Evolutionary conservation across 148 eudicot genomes (phyloP).

Genomic region (Drosera capensis): DNA sequence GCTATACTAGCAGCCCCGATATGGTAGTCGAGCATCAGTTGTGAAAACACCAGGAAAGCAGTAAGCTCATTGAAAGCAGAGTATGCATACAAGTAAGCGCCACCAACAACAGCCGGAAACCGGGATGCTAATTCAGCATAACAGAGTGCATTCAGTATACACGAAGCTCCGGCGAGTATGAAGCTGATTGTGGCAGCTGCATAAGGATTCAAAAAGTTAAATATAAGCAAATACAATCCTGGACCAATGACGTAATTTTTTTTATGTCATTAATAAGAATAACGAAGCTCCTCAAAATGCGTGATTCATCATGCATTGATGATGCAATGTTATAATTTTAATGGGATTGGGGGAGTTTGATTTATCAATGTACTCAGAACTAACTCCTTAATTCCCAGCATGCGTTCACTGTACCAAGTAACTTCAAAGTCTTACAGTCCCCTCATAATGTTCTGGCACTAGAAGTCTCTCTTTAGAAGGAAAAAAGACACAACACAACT

Average conservation of each 20-base stretch:
- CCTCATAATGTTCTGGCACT: no score
- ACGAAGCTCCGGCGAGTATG: slow-evolving; percentile 76
- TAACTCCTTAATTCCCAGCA: no score
- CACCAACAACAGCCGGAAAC: slow-evolving; percentile 96
- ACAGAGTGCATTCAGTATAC: slow-evolving; percentile 89
- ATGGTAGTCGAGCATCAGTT: slow-evolving; percentile 93
- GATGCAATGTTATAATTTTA: not conserved
- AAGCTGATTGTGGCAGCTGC: slow-evolving; percentile 94
- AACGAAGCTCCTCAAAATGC: not conserved
- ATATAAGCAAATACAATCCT: not conserved
- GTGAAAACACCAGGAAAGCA: slow-evolving; percentile 90
- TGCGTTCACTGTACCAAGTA: no score
- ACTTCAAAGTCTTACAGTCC: no score
- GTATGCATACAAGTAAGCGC: slow-evolving; percentile 86
- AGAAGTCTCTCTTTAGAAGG: no score
- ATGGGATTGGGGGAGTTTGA: not conserved
- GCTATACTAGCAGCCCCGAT: slow-evolving; percentile 99
- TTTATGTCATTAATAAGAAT: not conserved
- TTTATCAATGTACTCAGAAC: not conserved
- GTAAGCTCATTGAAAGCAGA: slow-evolving; percentile 97
- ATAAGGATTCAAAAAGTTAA: not conserved
- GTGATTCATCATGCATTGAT: no score
- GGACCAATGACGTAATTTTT: not conserved
- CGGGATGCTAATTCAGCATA: slow-evolving; percentile 93
- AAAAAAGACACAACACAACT: no score